These are phyloP conservation scores for Chalaropsis thielavioides DNA, from an alignment of 2,329 filamentous ascomycete genomes.

Conservation along the genomic window DNA sequence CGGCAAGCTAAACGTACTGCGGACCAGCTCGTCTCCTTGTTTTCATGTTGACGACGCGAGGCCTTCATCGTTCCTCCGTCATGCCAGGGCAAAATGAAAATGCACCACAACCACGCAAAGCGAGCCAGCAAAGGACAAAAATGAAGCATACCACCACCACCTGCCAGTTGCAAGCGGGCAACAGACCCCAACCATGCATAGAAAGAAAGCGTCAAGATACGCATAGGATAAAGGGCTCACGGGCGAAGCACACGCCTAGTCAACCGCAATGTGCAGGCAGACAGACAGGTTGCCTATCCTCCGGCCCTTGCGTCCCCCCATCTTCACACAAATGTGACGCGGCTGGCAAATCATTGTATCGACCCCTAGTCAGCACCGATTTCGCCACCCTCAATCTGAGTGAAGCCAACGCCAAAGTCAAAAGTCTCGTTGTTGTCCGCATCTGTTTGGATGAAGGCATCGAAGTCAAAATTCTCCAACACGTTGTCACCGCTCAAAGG, in stretches of 20 bases:
- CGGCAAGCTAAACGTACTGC: too few species aligned
- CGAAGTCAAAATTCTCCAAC: slow-evolving; percentile 52
- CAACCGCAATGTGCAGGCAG: too few species aligned
- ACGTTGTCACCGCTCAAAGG: slow-evolving; percentile 41
- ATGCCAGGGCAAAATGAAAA: not conserved
- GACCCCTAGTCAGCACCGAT: slow-evolving; percentile 40
- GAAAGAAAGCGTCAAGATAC: not conserved
- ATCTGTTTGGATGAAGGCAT: slow-evolving; percentile 49
- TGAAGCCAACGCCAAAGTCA: slow-evolving; percentile 38
- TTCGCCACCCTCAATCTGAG: slow-evolving; percentile 37
- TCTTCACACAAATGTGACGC: slow-evolving; percentile 10
- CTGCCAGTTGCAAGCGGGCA: too few species aligned
- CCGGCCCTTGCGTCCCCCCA: not conserved
- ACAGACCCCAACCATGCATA: not conserved
- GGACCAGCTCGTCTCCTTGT: too few species aligned
- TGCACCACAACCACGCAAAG: not conserved
- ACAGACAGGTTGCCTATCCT: not conserved
- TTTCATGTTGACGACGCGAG: too few species aligned
- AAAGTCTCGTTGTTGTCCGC: slow-evolving; percentile 36
- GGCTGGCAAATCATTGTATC: slow-evolving; percentile 8
- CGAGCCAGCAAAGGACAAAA: not conserved
- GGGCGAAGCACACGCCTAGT: not conserved
- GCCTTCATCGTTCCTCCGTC: not conserved
- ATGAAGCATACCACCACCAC: not conserved
- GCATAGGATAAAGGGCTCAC: not conserved